A percentile compares a stretch with the other conserved stretches of the same genome.
phyloP scores from a whole-genome alignment of 2,329 filamentous ascomycete species.

The Neocucurbitaria cava region DNA sequence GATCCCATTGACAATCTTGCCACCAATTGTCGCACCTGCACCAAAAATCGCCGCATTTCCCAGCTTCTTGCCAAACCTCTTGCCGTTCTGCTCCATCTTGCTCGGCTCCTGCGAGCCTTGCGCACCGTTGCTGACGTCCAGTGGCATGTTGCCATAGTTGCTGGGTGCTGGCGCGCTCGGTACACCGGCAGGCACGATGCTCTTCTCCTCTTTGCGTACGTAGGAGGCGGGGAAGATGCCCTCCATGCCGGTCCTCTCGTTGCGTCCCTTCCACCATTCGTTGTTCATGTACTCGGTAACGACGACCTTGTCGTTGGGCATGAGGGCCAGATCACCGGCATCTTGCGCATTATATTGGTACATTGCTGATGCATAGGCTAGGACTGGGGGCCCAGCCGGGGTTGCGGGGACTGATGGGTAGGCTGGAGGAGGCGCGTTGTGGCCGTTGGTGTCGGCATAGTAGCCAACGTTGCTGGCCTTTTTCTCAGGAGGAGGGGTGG shows the following conservation, averaged over 20 bases:
- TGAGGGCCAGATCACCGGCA: conserved; percentile 79
- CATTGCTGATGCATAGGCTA: conserved; percentile 79
- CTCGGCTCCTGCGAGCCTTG: conserved; percentile 54
- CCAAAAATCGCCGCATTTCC: conserved; percentile 88
- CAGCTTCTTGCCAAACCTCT: conserved; percentile 96
- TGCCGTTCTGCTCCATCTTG: conserved; percentile 78
- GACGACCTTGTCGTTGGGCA: conserved; percentile 79
- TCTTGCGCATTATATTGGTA: conserved; percentile 85
- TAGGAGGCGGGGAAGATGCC: conserved; percentile 97
- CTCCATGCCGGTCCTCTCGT: conserved; percentile 80
- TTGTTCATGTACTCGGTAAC: conserved; percentile 94
- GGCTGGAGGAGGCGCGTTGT: conserved; percentile 53
- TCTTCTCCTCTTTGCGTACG: conserved; percentile 73
- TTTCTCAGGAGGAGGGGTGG: conserved; percentile 41
- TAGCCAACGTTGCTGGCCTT: conserved; percentile 51
- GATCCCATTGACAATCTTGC: conserved; percentile 89
- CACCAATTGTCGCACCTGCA: conserved; percentile 88
- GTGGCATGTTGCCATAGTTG: conserved; percentile 75
- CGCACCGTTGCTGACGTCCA: conserved; percentile 72
- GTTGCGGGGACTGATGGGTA: conserved; percentile 57
- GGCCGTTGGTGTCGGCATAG: conserved; percentile 46
- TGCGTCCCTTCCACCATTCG: conserved; percentile 95
- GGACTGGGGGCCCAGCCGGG: conserved; percentile 59
- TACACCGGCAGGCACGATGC: conserved; percentile 48
- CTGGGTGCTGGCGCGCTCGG: conserved; percentile 54